Base-by-base conservation (phyloP, 768 basidiomycete species). In the Agaricus sinodeliciosus region DNA sequence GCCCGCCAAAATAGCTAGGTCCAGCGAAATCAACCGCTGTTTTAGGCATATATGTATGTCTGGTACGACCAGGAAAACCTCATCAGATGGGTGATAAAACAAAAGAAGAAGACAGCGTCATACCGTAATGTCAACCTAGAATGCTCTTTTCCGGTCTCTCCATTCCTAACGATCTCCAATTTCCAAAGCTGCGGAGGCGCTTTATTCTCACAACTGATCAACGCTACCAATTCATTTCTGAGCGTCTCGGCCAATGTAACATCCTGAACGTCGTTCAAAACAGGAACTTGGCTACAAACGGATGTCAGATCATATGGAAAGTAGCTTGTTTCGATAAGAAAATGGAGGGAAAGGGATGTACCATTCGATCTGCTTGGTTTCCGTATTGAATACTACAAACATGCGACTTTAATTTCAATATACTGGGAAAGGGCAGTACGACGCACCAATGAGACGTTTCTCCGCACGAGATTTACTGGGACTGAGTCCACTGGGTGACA, bases 101-200 rank as follows among this genome's bases (percentile, higher is more conserved):
- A 5, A 28, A 18, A 27, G 41, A 36, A 25, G 28, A 58, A 13
- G 57, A 51, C 19, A 11, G n/a, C 26, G 40, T 43, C 57, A 2
- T 57, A 75, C 75, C 72, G 69, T 25, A 78, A 61, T 8, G 71
- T 67, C 28, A 79, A 67, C 35, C 72, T 64, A 9, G 69, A 70
- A 16, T 63, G 57, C 2, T 67, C 57, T 9, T 58, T 55, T 48
- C 63, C 67, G 28, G 68, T 71, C 19, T 72, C 72, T 26, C 73
- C 66, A 54, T 85, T 80, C 63, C 78, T 81, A 26, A 87, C 69
- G 19, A 79, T 63, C 46, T 87, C 83, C 43, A 90, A 64, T 65
- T 79, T 82, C 86, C 87, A 90, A 4, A 89, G 69, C 61, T 89
- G 87, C 6, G 88, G 86, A n/a, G 85, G 79, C 4, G 84, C 79